Evolutionary conservation across 805 yeast genomes (phyloP).

Genomic region (Zygosaccharomyces bailii): DNA sequence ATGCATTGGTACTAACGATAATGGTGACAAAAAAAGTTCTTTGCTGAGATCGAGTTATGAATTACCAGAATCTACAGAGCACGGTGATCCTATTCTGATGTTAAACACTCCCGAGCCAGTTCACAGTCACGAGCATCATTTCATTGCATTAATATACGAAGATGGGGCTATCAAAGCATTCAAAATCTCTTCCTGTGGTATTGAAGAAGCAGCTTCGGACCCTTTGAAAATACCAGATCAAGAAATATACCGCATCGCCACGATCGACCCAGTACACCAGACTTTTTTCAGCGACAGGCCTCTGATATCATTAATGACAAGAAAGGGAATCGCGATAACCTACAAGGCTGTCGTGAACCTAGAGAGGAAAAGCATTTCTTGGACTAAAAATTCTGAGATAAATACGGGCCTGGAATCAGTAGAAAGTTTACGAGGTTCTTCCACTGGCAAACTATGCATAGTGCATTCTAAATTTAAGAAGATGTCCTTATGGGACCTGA

Average conservation of each 20-base stretch:
- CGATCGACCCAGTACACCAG: conserved; percentile 62
- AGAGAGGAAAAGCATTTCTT: conserved; percentile 36
- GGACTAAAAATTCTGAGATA: conserved; percentile 52
- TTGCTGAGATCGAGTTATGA: conserved; percentile 17
- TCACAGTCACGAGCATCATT: conserved; percentile 39
- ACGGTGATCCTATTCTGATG: conserved; percentile 31
- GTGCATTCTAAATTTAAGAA: conserved; percentile 51
- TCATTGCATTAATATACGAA: conserved; percentile 50
- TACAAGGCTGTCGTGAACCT: conserved; percentile 42
- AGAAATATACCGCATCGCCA: conserved; percentile 44
- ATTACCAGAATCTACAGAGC: conserved; percentile 5
- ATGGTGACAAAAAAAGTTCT: conserved; percentile 25
- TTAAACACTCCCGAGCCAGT: conserved; percentile 37
- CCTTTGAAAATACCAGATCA: conserved; percentile 29
- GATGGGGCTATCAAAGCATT: conserved; percentile 30
- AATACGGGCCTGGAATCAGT: conserved; percentile 55
- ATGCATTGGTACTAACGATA: conserved; percentile 36
- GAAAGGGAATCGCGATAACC: conserved; percentile 45
- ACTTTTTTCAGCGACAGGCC: conserved; percentile 37
- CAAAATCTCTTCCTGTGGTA: conserved; percentile 33
- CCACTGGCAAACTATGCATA: conserved; percentile 71
- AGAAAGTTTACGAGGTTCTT: conserved; percentile 63
- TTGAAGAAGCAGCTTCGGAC: conserved; percentile 36
- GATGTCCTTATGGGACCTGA: conserved; percentile 77
- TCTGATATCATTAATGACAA: conserved; percentile 58